Percentiles rank a stretch among this genome's conserved stretches.
Evolutionary conservation across 345 rosid species (phyloP).

Genomic region (Passiflora organensis): DNA sequence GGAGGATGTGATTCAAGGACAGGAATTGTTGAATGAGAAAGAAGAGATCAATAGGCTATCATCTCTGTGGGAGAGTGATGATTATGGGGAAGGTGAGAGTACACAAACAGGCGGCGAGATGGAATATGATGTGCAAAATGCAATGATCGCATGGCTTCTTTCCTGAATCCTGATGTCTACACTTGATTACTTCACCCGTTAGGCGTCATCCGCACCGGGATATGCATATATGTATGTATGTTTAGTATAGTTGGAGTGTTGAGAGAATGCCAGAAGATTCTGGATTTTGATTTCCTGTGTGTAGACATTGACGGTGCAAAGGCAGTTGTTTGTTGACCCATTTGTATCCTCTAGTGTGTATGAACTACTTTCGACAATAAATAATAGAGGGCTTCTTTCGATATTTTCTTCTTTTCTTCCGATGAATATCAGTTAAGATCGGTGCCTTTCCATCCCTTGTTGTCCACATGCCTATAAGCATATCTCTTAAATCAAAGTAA

Average conservation of each 20-base stretch:
- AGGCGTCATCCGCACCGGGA: too few relatives aligned
- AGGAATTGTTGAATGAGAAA: slow-evolving; percentile 17
- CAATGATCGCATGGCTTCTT: slow-evolving; percentile 37
- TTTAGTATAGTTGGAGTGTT: too few relatives aligned
- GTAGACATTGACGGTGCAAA: background rate
- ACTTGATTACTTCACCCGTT: too few relatives aligned
- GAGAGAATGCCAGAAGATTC: background rate
- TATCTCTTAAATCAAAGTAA: too few relatives aligned
- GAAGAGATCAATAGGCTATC: slow-evolving; percentile 5
- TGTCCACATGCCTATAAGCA: too few relatives aligned
- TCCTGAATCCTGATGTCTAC: slow-evolving; percentile 12
- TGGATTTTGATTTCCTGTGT: background rate
- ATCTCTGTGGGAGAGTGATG: slow-evolving; percentile 29
- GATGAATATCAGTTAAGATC: too few relatives aligned
- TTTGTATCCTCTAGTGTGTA: too few relatives aligned
- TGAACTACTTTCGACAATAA: too few relatives aligned
- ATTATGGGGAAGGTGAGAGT: slow-evolving; percentile 10
- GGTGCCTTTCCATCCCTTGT: too few relatives aligned
- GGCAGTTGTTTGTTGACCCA: background rate
- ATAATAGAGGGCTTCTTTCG: too few relatives aligned
- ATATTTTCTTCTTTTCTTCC: too few relatives aligned
- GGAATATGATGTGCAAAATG: slow-evolving; percentile 27
- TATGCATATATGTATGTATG: too few relatives aligned
- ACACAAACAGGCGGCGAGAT: slow-evolving; percentile 11
- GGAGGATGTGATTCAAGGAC: slow-evolving; percentile 19